phyloP scores from a whole-genome alignment of 495 filamentous ascomycete genomes.

The Penicillium longicatenatum region DNA sequence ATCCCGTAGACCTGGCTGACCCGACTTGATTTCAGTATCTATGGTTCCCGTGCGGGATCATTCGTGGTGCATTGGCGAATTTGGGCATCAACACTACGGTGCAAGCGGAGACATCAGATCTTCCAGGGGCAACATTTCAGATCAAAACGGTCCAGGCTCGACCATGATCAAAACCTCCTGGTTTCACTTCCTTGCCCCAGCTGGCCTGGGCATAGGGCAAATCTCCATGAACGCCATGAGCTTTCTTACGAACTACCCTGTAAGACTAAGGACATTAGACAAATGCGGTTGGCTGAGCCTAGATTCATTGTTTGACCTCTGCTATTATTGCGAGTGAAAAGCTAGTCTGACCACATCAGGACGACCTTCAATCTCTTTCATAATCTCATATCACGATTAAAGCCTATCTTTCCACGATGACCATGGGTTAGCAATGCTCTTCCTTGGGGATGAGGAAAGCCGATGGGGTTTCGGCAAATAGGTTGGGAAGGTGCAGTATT shows the following conservation, averaged over 20 bases:
- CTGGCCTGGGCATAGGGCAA: conserved; percentile 8
- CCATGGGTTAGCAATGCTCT: conserved; percentile 45
- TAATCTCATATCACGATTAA: conserved; percentile 39
- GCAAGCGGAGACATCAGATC: conserved; percentile 80
- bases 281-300: not conserved
- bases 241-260: not conserved
- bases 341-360: not conserved
- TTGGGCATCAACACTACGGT: conserved; percentile 91
- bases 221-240: not conserved
- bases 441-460: conserved; percentile 4
- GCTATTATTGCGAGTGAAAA: not conserved
- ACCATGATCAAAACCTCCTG: conserved; percentile 31
- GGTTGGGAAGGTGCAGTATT: conserved; percentile 34
- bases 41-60: conserved; percentile 91
- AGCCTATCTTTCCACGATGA: conserved; percentile 50
- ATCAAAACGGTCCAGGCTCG: conserved; percentile 80
- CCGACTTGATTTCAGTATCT: conserved; percentile 63
- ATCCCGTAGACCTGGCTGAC: conserved; percentile 2
- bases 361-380: conserved; percentile 23
- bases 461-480: not conserved
- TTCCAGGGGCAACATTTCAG: conserved; percentile 91
- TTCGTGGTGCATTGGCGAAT: conserved; percentile 83
- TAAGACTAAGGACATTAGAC: not conserved
- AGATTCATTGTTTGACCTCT: not conserved
- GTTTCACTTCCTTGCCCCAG: not conserved